Percentiles rank a stretch among this genome's conserved stretches.
Conservation (phyloP, 129 eudicot genomes). For the Daucus carota region DH1_v3.0 NC_030385.2:44213001-44213500, state of each 20-base stretch:
- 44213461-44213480: slow-evolving; percentile 45
- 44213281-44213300: slow-evolving; percentile 41
- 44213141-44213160: slow-evolving; percentile 49
- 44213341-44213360: slow-evolving; percentile 54
- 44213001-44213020: slow-evolving; percentile 52
- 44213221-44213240: slow-evolving; percentile 44
- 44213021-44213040: slow-evolving; percentile 65
- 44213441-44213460: slow-evolving; percentile 41
- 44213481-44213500: slow-evolving; percentile 57
- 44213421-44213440: slow-evolving; percentile 44
- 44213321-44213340: slow-evolving; percentile 47
- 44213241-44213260: slow-evolving; percentile 27
- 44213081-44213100: slow-evolving; percentile 48
- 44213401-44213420: slow-evolving; percentile 59
- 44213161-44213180: slow-evolving; percentile 23
- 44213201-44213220: slow-evolving; percentile 47
- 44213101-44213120: slow-evolving; percentile 56
- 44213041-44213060: slow-evolving; percentile 43
- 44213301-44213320: slow-evolving; percentile 47
- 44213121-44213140: slow-evolving; percentile 57
- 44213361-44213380: slow-evolving; percentile 62
- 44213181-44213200: slow-evolving; percentile 33
- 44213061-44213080: slow-evolving; percentile 55
- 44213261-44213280: slow-evolving; percentile 1
- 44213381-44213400: slow-evolving; percentile 45